Evolutionary conservation across 441 rosid species (phyloP), one percentile per base, ranked within the genome.

Genomic region (Theobroma grandiflorum): DNA sequence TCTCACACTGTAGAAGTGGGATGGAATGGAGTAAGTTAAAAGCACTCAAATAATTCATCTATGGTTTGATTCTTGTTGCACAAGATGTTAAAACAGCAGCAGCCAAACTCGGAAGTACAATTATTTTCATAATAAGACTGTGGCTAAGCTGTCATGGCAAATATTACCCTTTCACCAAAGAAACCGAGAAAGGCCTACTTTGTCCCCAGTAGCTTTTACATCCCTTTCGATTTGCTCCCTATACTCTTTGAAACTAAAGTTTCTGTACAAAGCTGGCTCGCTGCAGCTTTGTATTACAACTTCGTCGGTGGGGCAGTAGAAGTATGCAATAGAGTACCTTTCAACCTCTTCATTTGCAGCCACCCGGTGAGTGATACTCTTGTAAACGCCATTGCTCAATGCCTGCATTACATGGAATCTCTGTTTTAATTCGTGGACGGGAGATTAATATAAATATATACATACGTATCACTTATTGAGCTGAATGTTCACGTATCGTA

Each of bases 121-220:
- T 72, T 53, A 53, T 55, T 72, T 26, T n/a, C 43, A 59, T 26
- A 26, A 26, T 26, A 26, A 26, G 31, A 26, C 31, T 26, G 31
- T 15, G 5, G 45, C 74, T 49, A 70, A 70, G 59, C 59, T 49
- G 61, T 71, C 75, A 16, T 16, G 75, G 63, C 35, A n/a, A 64
- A 26, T 26, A 0, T 26, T 26, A 33, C 43, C 61, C 53, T 47
- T 66, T 77, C 64, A 85, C 14, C 80, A 12, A 76, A 88, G 93
- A 84, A 94, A 94, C 84, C 90, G 87, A 20, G 96, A 79, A 74
- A 94, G 90, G 26, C 98, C 98, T 49, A 92, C 86, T 84, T 94
- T 94, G 76, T 85, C 88, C 38, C 96, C 98, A 7, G 89, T 88
- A 68, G 85, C 90, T 81, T 83, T 78, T 43, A 88, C 81, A 83